Evolutionary conservation across 192 early-diverging fungal species (phyloP).

Genomic region (Podila epigama): DNA sequence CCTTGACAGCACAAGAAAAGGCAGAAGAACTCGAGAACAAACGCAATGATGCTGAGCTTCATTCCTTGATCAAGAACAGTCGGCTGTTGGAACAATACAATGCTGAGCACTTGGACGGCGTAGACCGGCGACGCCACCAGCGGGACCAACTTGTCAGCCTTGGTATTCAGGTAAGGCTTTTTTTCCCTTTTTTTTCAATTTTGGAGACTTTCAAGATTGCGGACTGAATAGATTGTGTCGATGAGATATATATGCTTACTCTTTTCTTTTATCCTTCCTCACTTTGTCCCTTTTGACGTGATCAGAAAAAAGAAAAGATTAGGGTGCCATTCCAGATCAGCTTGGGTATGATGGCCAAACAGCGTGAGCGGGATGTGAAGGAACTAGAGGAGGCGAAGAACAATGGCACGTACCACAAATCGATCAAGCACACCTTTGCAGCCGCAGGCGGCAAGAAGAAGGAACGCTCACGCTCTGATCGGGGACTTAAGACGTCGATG

Average conservation of each 20-base stretch:
- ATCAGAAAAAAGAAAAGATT: slow-evolving; percentile 34
- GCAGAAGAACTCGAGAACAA: slow-evolving; percentile 39
- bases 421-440: slow-evolving; percentile 45
- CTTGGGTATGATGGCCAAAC: slow-evolving; percentile 43
- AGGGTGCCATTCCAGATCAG: slow-evolving; percentile 34
- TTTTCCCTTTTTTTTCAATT: neutral
- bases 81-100: slow-evolving; percentile 40
- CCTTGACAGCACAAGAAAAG: slow-evolving; percentile 37
- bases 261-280: neutral
- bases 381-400: slow-evolving; percentile 50
- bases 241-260: neutral
- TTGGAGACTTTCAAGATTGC: neutral
- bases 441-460: slow-evolving; percentile 48
- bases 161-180: slow-evolving; percentile 31
- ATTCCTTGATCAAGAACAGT: slow-evolving; percentile 36
- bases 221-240: neutral
- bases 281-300: neutral
- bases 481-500: slow-evolving; percentile 45
- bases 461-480: slow-evolving; percentile 31
- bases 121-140: slow-evolving; percentile 32
- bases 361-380: slow-evolving; percentile 42
- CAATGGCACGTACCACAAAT: slow-evolving; percentile 47
- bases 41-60: slow-evolving; percentile 28
- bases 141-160: slow-evolving; percentile 34
- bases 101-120: slow-evolving; percentile 45